These are phyloP conservation scores for Arthrobotrys conoides DNA, from an alignment of 2,329 filamentous ascomycete species.

Conservation along the genomic window DNA sequence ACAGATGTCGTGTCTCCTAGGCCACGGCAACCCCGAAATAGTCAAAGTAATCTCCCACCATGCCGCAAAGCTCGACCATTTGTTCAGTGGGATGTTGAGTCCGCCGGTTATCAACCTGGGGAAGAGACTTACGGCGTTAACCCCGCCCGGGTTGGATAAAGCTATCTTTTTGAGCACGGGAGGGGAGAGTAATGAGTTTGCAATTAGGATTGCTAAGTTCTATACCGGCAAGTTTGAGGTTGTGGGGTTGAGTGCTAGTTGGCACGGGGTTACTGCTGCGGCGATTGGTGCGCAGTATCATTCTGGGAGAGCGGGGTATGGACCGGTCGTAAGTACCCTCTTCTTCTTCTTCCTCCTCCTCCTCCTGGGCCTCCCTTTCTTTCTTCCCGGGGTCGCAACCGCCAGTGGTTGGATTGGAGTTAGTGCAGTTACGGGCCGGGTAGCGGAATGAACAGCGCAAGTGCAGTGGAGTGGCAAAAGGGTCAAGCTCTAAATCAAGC, in stretches of 20 bases:
- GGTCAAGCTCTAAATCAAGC: background rate
- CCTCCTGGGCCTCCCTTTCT: background rate
- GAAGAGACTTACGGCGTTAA: slow-evolving; percentile 70
- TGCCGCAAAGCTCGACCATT: slow-evolving; percentile 72
- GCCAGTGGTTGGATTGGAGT: background rate
- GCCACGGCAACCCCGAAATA: slow-evolving; percentile 74
- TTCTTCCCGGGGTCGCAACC: background rate
- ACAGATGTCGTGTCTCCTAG: slow-evolving; percentile 74
- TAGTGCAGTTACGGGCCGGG: background rate
- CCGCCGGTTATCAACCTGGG: slow-evolving; percentile 73
- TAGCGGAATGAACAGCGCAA: background rate
- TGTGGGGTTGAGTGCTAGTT: slow-evolving; percentile 74
- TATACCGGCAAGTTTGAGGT: slow-evolving; percentile 78
- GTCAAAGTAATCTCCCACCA: slow-evolving; percentile 71
- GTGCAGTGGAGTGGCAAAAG: background rate
- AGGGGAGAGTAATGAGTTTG: slow-evolving; percentile 74
- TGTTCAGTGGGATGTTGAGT: slow-evolving; percentile 74
- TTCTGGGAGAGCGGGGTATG: slow-evolving; percentile 70
- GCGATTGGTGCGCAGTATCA: slow-evolving; percentile 72
- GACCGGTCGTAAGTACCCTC: slow-evolving; percentile 65
- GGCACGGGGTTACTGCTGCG: slow-evolving; percentile 74
- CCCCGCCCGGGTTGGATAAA: slow-evolving; percentile 71
- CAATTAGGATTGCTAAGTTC: slow-evolving; percentile 76
- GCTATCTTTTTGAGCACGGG: slow-evolving; percentile 75
- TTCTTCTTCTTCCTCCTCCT: background rate